These are phyloP conservation scores for Lipomyces yamadae DNA, from an alignment of 805 yeast genomes.

Conservation along the genomic window DNA sequence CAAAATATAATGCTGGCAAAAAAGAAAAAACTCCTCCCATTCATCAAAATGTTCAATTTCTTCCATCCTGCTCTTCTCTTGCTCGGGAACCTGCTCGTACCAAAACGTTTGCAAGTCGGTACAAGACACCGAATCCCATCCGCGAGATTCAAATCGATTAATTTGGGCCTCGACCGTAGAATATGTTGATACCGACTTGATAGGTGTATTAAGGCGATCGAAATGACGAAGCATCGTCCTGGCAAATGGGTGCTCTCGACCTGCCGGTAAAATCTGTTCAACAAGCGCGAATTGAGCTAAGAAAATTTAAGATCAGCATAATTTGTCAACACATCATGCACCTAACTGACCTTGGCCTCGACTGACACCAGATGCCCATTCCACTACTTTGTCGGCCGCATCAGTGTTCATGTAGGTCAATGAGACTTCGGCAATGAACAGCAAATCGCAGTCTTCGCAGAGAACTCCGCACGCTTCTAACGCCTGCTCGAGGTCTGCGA, in stretches of 20 bases:
- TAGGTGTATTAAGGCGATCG: constrained; percentile 64
- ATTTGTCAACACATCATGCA: neutral
- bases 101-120: constrained; percentile 65
- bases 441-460: constrained; percentile 37
- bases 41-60: constrained; percentile 76
- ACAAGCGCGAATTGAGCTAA: constrained; percentile 62
- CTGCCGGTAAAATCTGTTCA: constrained; percentile 75
- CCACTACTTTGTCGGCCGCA: constrained; percentile 66
- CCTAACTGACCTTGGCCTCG: constrained; percentile 44
- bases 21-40: constrained; percentile 77
- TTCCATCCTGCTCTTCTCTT: constrained; percentile 51
- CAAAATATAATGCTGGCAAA: constrained; percentile 74
- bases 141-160: constrained; percentile 54
- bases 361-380: constrained; percentile 51
- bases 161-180: constrained; percentile 57
- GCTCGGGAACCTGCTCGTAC: constrained; percentile 52
- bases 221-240: constrained; percentile 77
- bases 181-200: constrained; percentile 65
- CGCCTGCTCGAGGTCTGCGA: constrained; percentile 47
- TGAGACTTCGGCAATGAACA: constrained; percentile 82
- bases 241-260: constrained; percentile 67
- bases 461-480: constrained; percentile 34
- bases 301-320: neutral
- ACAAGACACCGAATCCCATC: constrained; percentile 48
- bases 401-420: constrained; percentile 76